Percentiles rank a stretch among this genome's conserved stretches.
phyloP scores from a whole-genome alignment of 495 filamentous ascomycete species.

The Endocarpon pusillum region DNA sequence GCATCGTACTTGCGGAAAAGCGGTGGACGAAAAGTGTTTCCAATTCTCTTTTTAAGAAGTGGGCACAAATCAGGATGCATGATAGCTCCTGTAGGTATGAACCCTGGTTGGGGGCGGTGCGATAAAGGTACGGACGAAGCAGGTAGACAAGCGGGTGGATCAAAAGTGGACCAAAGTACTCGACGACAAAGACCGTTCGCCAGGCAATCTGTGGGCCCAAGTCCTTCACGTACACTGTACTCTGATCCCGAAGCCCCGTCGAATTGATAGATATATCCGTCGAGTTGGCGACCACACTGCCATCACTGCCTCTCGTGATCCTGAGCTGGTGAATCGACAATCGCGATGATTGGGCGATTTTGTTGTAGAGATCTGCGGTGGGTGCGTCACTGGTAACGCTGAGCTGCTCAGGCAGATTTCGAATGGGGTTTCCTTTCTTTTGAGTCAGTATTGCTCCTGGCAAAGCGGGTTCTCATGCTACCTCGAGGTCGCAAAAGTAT shows the following conservation, averaged over 20 bases:
- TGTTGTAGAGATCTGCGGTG: constrained; percentile 43
- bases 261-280: constrained; percentile 44
- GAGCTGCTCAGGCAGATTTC: constrained; percentile 50
- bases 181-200: constrained; percentile 85
- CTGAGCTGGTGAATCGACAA: constrained; percentile 44
- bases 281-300: constrained; percentile 49
- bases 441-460: background rate
- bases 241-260: constrained; percentile 46
- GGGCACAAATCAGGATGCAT: constrained; percentile 50
- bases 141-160: constrained; percentile 62
- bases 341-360: constrained; percentile 34
- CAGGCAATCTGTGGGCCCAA: constrained; percentile 83
- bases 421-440: constrained; percentile 41
- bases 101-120: constrained; percentile 23
- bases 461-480: background rate
- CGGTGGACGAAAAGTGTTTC: constrained; percentile 91
- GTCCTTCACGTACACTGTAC: constrained; percentile 78
- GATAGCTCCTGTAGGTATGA: constrained; percentile 53
- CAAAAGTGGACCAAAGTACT: constrained; percentile 88
- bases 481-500: constrained; percentile 1
- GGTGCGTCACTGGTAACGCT: constrained; percentile 41
- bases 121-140: constrained; percentile 58
- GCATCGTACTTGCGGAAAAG: constrained; percentile 90
- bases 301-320: constrained; percentile 55
- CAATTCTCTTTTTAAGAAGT: constrained; percentile 90